Evolutionary conservation across 2,329 filamentous ascomycete genomes (phyloP), one percentile per base, ranked within the genome.

Genomic region (Aspergillus persii): DNA sequence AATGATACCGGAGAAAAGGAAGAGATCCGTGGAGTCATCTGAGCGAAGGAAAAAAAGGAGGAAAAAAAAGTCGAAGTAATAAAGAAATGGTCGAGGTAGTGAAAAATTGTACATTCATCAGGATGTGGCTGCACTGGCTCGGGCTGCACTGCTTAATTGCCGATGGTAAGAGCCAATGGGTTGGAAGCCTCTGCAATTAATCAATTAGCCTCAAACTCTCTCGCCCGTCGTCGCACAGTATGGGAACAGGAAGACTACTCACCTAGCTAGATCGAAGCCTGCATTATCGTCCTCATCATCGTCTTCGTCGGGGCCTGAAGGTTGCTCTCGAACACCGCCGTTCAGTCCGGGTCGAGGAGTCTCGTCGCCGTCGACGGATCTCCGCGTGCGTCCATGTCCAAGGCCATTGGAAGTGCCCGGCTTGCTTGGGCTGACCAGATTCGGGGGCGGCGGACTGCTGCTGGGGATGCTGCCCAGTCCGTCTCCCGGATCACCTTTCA

Each of bases 201-300:
- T 59, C 65, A 8, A 53, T 50, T 39, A 54, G 50, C 6, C n/a
- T 18, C 12, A 58, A 56, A 48, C 44, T n/a, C n/a, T 23, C 23
- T 46, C 9, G 15, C 5, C 12, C 5, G 8, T n/a, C 7, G 11
- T 44, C 15, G 36, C n/a, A 26, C 27, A 8, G 9, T 8, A 30
- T 53, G 61, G 23, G 18, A 39, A 36, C n/a, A 12, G 30, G 30
- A 3, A 31, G 8, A 39, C 31, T 15, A 68, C 76, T 59, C 67
- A 80, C 78, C 76, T 74, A 58, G 78, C 77, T 53, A 81, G 72
- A 66, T 81, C 80, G 63, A 82, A 81, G 8, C 77, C 79, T 33
- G 66, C 74, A 27, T 68, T 71, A 33, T 76, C 75, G 9, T 77
- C 78, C 6, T 77, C 77, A 1, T 72, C 74, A 5, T 78, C 76